Base-by-base conservation (phyloP, 306 rosid species). In the Cucurbita argyrosperma region DNA sequence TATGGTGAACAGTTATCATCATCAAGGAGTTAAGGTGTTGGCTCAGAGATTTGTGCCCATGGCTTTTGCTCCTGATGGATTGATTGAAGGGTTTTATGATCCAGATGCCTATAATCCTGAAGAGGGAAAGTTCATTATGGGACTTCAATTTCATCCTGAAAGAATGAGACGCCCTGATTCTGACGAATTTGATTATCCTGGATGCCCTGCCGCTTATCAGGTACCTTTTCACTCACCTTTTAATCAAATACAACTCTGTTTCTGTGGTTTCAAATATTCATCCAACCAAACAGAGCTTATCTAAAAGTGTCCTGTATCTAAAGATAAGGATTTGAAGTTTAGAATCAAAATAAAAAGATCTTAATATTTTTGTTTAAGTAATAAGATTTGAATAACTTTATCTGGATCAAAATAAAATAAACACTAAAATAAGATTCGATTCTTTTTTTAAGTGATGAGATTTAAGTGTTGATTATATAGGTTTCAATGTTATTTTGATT, bases 111-210 rank as follows among this genome's bases (percentile, higher is more conserved):
- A 90, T 79, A 87, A 87, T 78, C 97, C 96, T 1, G 90, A 89
- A 56, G 96, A 89, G 79, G 97, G 98, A 1, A 93, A 93, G 82
- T 93, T 93, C 30, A 90, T 93, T 3, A 93, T 93, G 98, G 97
- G 97, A 2, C 88, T 93, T 60, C 98, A 93, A 47, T 93, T 93
- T 82, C 97, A 93, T 61, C 98, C 98, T 1, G 98, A 93, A 52
- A 74, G 97, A 66, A 93, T 93, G 98, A 85, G 97, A 66, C 79
- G 50, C 51, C 58, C 76, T 5, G 90, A 90, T 78, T 89, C 98
- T 1, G 97, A 93, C 0, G 87, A 93, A 58, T 93, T 90, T 80
- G 96, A 93, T 82, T 93, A 93, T 53, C 90, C 90, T 0, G 96
- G 97, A 57, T 90, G 98, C 76, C 92, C 98, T 0, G 87, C 78